A percentile compares a stretch with the other conserved stretches of the same genome.
These are phyloP conservation scores for Hypholoma fasciculare DNA, from an alignment of 768 basidiomycete genomes.

Conservation along the genomic window DNA sequence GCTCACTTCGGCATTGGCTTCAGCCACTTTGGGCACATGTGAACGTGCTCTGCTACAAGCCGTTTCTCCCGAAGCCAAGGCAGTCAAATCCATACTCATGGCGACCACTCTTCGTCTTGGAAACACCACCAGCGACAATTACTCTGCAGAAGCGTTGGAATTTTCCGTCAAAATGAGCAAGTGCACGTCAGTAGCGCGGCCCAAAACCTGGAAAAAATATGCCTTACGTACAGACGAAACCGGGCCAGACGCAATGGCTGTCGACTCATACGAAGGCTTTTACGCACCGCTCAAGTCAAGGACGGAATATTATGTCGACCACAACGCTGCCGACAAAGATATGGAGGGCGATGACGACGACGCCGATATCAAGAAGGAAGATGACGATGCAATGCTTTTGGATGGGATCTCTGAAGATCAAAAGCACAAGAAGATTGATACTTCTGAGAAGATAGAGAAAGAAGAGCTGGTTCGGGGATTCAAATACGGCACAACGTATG, in stretches of 20 bases:
- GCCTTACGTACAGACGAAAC: constrained; percentile 37
- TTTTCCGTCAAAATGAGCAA: constrained; percentile 78
- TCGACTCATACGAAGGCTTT: constrained; percentile 31
- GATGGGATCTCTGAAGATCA: constrained; percentile 25
- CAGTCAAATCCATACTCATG: constrained; percentile 64
- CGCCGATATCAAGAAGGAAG: constrained; percentile 36
- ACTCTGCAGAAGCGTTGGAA: constrained; percentile 71
- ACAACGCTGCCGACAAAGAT: constrained; percentile 30
- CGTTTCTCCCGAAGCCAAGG: constrained; percentile 61
- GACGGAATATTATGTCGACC: constrained; percentile 60
- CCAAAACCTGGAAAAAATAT: constrained; percentile 83
- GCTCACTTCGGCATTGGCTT: constrained; percentile 29
- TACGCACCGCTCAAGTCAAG: constrained; percentile 48
- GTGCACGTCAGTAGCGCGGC: constrained; percentile 67
- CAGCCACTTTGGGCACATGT: constrained; percentile 62
- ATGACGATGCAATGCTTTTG: constrained; percentile 28
- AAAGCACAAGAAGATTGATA: constrained; percentile 31
- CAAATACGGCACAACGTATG: constrained; percentile 89
- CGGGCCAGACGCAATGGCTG: constrained; percentile 27
- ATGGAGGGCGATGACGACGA: constrained; percentile 39
- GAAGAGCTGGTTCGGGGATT: constrained; percentile 81
- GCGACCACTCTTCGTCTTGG: constrained; percentile 77
- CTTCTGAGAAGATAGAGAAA: constrained; percentile 63
- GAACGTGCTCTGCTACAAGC: constrained; percentile 65
- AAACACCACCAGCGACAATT: constrained; percentile 52